phyloP scores from a whole-genome alignment of 1,284 basidiomycete genomes.

The Puccinia polysora region DNA sequence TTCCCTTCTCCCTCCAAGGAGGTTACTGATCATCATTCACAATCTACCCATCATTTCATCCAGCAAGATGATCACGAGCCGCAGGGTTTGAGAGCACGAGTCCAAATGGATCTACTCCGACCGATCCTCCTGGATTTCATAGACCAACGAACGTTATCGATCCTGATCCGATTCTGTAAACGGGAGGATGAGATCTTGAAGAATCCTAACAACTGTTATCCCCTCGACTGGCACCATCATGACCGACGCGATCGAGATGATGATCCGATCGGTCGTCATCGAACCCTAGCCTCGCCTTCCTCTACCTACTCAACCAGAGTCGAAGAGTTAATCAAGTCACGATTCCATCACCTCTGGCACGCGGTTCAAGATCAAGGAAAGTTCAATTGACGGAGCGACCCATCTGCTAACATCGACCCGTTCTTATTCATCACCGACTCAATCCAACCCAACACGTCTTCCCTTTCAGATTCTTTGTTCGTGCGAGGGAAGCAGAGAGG shows the following conservation, averaged over 20 bases:
- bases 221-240: too few relatives aligned
- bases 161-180: conserved; percentile 53
- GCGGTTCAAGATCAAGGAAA: neutral
- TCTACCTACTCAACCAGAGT: neutral
- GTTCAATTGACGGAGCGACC: conserved; percentile 14
- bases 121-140: conserved; percentile 45
- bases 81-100: too few relatives aligned
- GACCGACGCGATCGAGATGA: neutral
- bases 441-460: too few relatives aligned
- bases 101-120: conserved; percentile 57
- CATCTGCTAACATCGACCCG: too few relatives aligned
- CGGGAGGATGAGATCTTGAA: conserved; percentile 45
- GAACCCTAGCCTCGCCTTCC: neutral
- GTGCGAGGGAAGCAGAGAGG: too few relatives aligned
- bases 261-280: neutral
- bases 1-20: conserved; percentile 53
- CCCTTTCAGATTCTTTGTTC: too few relatives aligned
- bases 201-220: conserved; percentile 25
- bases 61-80: too few relatives aligned
- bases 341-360: neutral
- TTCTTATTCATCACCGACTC: too few relatives aligned
- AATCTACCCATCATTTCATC: too few relatives aligned
- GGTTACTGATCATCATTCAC: too few relatives aligned
- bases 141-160: conserved; percentile 52
- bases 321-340: neutral